Base-by-base conservation (phyloP, 75 land plant species). In the Pinus tabuliformis region DNA sequence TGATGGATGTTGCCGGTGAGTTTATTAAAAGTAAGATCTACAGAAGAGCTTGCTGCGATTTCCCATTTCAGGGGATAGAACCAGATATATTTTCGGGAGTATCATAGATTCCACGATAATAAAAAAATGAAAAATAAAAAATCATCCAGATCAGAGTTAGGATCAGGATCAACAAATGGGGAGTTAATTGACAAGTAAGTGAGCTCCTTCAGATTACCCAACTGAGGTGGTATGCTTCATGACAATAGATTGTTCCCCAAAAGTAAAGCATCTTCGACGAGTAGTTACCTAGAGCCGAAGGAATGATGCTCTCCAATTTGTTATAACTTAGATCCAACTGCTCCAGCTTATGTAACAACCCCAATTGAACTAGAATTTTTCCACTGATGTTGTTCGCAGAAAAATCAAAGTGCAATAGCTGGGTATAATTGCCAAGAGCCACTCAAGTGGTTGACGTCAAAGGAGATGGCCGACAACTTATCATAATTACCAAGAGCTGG, bases 321-420 rank as follows among this genome's bases (percentile, higher is more conserved):
- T 82, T 82, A 20, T 18, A 77, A 11, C 81, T 68, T 6, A 82
- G 33, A 59, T 82, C 83, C 33, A 82, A 45, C 18, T 15, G 21
- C 16, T 28, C 71, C 18, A 81, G 58, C 18, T 14, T 56, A 15
- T 64, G 66, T 57, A 80, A 58, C 15, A 56, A 24, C 3, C 71
- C 21, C 39, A 81, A 52, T 24, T 81, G 61, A 17, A 39, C 21
- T 3, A 78, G 82, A 15, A 81, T 33, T 14, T 57, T 39, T 8
- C 82, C 82, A 20, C 61, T 66, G 66, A 81, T 45, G 17, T 76
- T 22, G 73, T 81, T 81, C 1, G 42, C 39, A 14, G 57, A 70
- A 9, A 81, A 33, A 52, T 2, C 36, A 33, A 26, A 0, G 26
- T 26, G 26, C 26, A 26, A 26, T 26, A 26, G 26, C 26, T 26